These are phyloP conservation scores for Hypoxylon trugodes DNA, from an alignment of 495 filamentous ascomycete species.

Conservation along the genomic window DNA sequence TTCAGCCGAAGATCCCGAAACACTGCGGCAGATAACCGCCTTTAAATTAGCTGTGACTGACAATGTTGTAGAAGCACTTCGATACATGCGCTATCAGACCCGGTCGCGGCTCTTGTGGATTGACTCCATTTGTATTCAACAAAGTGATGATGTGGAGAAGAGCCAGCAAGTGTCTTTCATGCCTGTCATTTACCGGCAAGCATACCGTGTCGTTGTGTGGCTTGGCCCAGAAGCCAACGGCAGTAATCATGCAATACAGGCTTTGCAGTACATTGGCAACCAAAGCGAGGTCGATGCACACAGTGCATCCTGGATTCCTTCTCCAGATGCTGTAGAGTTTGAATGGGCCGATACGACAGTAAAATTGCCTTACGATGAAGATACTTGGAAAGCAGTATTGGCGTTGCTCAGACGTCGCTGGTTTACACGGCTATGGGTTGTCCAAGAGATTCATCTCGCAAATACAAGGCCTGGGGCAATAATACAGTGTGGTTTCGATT, in stretches of 20 bases:
- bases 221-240: conserved; percentile 23
- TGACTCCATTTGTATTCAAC: conserved; percentile 8
- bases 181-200: conserved; percentile 31
- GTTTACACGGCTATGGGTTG: too few relatives aligned
- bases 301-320: too few relatives aligned
- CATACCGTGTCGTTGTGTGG: conserved; percentile 35
- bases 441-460: too few relatives aligned
- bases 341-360: too few relatives aligned
- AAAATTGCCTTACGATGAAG: too few relatives aligned
- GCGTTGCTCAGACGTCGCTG: too few relatives aligned
- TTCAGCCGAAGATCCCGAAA: background rate
- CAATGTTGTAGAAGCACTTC: background rate
- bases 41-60: background rate
- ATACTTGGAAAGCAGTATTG: too few relatives aligned
- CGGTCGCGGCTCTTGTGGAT: background rate
- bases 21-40: background rate
- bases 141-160: conserved; percentile 30
- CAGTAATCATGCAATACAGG: conserved; percentile 3
- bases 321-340: too few relatives aligned
- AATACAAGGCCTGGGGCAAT: too few relatives aligned
- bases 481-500: too few relatives aligned
- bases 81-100: background rate
- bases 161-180: conserved; percentile 33
- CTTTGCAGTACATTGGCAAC: background rate
- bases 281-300: too few relatives aligned